A percentile compares a stretch with the other conserved stretches of the same genome.
Conservation (phyloP, 2,329 filamentous ascomycete genomes). For the Fusarium avenaceum region DNA sequence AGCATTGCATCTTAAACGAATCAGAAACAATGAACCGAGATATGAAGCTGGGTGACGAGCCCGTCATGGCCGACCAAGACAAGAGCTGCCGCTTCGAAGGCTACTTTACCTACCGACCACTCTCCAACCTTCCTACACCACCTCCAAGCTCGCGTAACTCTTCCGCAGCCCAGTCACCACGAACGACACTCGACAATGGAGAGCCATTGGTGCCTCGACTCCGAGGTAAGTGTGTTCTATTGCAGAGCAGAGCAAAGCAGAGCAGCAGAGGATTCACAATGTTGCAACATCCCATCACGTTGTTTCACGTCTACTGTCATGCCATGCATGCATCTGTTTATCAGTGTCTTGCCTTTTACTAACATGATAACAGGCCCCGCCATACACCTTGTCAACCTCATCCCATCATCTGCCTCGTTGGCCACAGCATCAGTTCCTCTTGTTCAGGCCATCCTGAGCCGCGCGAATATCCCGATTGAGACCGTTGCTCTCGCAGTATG, state of each 20-base stretch:
- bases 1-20: conserved; percentile 25
- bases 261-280: conserved; percentile 7
- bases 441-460: conserved; percentile 71
- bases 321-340: conserved; percentile 13
- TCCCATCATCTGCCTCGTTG: conserved; percentile 73
- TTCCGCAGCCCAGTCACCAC: conserved; percentile 60
- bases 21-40: conserved; percentile 41
- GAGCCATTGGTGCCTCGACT: conserved; percentile 58
- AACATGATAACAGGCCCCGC: conserved; percentile 66
- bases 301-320: conserved; percentile 14
- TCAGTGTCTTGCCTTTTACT: conserved; percentile 20
- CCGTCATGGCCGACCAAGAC: conserved; percentile 33
- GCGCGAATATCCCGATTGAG: conserved; percentile 70
- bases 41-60: conserved; percentile 37
- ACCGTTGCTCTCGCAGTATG: conserved; percentile 74
- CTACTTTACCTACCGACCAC: conserved; percentile 75
- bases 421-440: conserved; percentile 68
- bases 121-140: conserved; percentile 77
- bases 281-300: conserved; percentile 19
- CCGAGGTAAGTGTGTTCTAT: conserved; percentile 52
- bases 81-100: conserved; percentile 54
- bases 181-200: conserved; percentile 59
- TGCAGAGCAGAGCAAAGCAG: conserved; percentile 3
- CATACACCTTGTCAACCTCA: conserved; percentile 75
- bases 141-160: conserved; percentile 67